Conservation (phyloP, 2,329 filamentous ascomycete species). For the Macroventuria anomochaeta region DNA sequence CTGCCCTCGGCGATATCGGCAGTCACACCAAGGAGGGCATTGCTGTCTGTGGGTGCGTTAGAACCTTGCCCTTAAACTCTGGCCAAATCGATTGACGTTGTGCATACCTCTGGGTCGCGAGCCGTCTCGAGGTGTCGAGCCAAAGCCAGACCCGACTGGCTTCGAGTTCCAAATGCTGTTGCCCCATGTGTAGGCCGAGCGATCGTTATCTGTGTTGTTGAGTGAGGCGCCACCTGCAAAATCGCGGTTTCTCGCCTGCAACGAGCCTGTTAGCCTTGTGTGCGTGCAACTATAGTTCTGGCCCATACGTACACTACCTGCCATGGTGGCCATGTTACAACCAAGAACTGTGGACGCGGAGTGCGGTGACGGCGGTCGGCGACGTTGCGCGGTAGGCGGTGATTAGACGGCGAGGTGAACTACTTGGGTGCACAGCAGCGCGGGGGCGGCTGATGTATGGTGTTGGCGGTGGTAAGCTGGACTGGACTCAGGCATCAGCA, state of each 20-base stretch:
- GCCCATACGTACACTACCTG: slow-evolving; percentile 39
- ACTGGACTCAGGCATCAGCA: slow-evolving; percentile 47
- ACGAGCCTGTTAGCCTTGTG: slow-evolving; percentile 8
- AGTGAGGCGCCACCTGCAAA: slow-evolving; percentile 38
- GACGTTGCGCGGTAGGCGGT: background rate
- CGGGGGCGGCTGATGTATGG: slow-evolving; percentile 10
- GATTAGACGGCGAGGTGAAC: background rate
- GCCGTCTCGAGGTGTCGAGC: slow-evolving; percentile 38
- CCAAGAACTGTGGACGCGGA: slow-evolving; percentile 21
- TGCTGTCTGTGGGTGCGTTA: slow-evolving; percentile 39
- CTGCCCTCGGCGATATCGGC: slow-evolving; percentile 58
- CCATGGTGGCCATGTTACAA: slow-evolving; percentile 40
- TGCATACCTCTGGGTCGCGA: slow-evolving; percentile 43
- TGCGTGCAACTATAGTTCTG: background rate
- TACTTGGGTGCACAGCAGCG: background rate
- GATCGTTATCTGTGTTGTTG: slow-evolving; percentile 39
- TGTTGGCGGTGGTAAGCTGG: slow-evolving; percentile 28
- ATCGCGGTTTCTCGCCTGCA: slow-evolving; percentile 41
- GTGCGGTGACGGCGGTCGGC: slow-evolving; percentile 26
- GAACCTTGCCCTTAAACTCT: background rate
- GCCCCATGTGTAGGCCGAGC: slow-evolving; percentile 40
- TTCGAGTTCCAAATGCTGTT: slow-evolving; percentile 48
- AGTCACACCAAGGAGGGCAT: slow-evolving; percentile 30
- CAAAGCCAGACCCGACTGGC: slow-evolving; percentile 36
- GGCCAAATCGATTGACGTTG: background rate